Evolutionary conservation across 805 yeast species (phyloP), one percentile per base, ranked within the genome.

Genomic region (Candida mattraensis): DNA sequence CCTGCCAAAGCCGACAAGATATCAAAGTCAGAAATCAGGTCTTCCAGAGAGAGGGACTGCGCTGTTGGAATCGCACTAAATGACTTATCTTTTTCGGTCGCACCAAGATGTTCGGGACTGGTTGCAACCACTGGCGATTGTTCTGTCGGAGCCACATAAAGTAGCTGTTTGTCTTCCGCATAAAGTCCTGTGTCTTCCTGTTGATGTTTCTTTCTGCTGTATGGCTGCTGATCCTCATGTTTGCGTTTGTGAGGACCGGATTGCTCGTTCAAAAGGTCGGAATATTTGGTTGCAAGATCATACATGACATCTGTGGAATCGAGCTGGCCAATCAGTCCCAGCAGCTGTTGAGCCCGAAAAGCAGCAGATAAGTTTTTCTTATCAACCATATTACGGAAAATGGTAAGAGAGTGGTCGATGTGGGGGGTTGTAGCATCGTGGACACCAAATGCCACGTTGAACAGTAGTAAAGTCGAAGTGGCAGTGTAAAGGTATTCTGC

Each of bases 401-500:
- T 72, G 10, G 59, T 61, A 19, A 82, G 60, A 0, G 87, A 86
- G 54, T 80, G 85, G 48, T 82, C 87, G 32, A 82, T 60, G 51
- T 80, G 86, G 26, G 70, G 74, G 31, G 69, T 68, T 1, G 87
- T 80, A 17, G 83, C 83, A 18, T 79, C 83, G 48, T 81, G 84
- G 3, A 82, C 80, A 4, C 89, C 89, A 60, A 82, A 82, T 0
- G 87, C 78, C 1, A 83, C 78, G 54, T 80, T 82, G 58, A 80
- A 81, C 18, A 82, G 63, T 7, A 80, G 72, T 28, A 82, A 58
- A 0, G 87, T 81, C 7, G 82, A 78, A 2, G 85, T 76, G 0
- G 87, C 76, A 0, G 87, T 80, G 55, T 80, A 82, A n/a, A 82
- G 60, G 50, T 82, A 82, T 50, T 82, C 89, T 46, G 87, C 64